Base-by-base conservation (phyloP, 805 yeast species). In the Ogataea zsoltii region DNA sequence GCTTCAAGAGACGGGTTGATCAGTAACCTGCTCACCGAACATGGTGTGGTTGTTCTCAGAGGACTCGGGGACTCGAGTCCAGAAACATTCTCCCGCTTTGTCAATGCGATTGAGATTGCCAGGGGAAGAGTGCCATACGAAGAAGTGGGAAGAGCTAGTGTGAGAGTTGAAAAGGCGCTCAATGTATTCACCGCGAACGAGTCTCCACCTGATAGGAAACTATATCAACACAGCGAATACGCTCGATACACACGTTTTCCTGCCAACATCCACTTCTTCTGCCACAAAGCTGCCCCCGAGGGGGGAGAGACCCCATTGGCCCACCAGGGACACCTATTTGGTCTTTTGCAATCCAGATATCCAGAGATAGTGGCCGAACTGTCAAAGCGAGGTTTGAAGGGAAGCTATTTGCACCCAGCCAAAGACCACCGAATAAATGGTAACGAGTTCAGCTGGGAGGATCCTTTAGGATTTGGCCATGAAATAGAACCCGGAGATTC, bases 231-330 rank as follows among this genome's bases (percentile, higher is more conserved):
- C 19, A 33, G 36, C 13, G 36, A 33, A 13, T 65, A 56, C 40
- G 59, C 67, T 3, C 44, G 68, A 31, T 66, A 60, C 42, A 52
- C 45, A 4, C 49, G 50, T 28, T 64, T 39, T 32, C 70, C 70
- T 16, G 44, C 54, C 3, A 57, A 46, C 3, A 42, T 60, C 29
- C 48, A 48, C 25, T 62, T 62, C 33, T 48, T 54, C 3, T 59
- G 63, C 23, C 23, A 38, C 13, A 51, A 50, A 15, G 49, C 42
- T 17, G 46, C 44, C n/a, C 58, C 56, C 2, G 48, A 43, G 26
- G 67, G 66, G n/a, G 69, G 69, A 16, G 66, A 58, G 30, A 63
- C 68, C 14, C 68, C 69, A 14, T 45, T 65, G 12, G 65, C 42
- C 11, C 66, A 63, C 46, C 65, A 65, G 12, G 62, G 58, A 10